These are phyloP conservation scores for Fraxinus pennsylvanica DNA, from an alignment of 257 asterid species.

Conservation along the genomic window DNA sequence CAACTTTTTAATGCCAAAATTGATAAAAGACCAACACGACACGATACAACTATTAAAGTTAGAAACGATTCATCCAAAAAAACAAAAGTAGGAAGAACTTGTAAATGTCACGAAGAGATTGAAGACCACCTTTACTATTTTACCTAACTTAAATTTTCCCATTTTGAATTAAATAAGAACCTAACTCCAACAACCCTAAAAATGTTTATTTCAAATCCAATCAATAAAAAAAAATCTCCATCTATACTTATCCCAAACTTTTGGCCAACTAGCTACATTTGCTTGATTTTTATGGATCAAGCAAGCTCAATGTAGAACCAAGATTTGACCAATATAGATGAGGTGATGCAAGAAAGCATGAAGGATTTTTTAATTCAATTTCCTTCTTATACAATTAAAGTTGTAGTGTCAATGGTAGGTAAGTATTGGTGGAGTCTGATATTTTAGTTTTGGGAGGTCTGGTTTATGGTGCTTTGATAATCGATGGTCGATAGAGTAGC, in stretches of 20 bases:
- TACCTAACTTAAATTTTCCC: neutral
- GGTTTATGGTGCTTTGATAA: too few relatives aligned
- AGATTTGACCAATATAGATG: constrained; percentile 12
- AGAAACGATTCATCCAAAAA: neutral
- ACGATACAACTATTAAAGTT: neutral
- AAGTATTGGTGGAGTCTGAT: neutral
- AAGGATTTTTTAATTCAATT: neutral
- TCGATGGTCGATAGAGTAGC: too few relatives aligned
- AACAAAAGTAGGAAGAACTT: neutral
- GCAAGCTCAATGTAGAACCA: neutral
- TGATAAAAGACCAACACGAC: neutral
- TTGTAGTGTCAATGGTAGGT: neutral
- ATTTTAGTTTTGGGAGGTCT: too few relatives aligned
- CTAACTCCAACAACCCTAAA: neutral
- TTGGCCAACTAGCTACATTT: neutral
- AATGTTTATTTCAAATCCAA: neutral
- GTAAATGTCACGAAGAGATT: neutral
- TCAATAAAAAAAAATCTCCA: neutral
- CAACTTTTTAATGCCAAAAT: too few relatives aligned
- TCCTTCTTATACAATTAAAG: neutral
- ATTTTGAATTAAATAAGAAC: neutral
- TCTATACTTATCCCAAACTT: neutral
- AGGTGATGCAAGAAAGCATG: neutral
- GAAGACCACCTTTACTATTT: neutral
- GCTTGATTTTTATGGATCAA: constrained; percentile 17